Base-by-base conservation (phyloP, 352 stramenopile species). In the Pythium brachiatum region DNA sequence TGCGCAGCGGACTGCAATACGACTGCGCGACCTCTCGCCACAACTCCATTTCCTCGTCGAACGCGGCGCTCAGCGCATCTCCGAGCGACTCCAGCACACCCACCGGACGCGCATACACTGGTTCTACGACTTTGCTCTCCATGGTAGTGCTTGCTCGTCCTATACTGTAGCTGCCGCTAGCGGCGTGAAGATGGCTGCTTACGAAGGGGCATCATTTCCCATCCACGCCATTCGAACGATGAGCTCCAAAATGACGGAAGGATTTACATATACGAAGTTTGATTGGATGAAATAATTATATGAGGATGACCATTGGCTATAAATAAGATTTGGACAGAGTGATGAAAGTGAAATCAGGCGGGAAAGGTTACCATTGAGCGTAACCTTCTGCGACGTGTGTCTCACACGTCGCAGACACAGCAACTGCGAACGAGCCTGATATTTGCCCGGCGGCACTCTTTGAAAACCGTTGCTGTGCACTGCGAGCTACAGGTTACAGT, bases 21-120 rank as follows among this genome's bases (percentile, higher is more conserved):
- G 29, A 31, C 55, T 62, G 43, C n/a, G 55, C 44, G 57, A 48
- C 57, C 31, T 38, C 57, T 26, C 46, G 57, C 57, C 57, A 63
- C 23, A 23, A 36, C 23, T 29, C 57, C 31, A 56, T 39, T 29
- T 63, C 57, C 3, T 55, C 44, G 31, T 63, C 57, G 26, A 63
- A 57, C n/a, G 31, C 57, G 11, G 57, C 44, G 12, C 4, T 50
- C 9, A 63, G 46, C 57, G 47, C 57, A 18, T 63, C 57, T 16
- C 57, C 25, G 7, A 63, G 43, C 32, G 56, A 38, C 43, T 48
- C 56, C 16, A 62, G 32, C n/a, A 29, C 44, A 16, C 44, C 34
- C 44, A 63, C 11, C 0, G 57, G 44, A 63, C 57, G 57, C 26
- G 20, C 25, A 15, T 29, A 4, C 7, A 2, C 43, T 51, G 7